Conservation (phyloP, 768 basidiomycete species). For the Kwoniella sp. region DNA sequence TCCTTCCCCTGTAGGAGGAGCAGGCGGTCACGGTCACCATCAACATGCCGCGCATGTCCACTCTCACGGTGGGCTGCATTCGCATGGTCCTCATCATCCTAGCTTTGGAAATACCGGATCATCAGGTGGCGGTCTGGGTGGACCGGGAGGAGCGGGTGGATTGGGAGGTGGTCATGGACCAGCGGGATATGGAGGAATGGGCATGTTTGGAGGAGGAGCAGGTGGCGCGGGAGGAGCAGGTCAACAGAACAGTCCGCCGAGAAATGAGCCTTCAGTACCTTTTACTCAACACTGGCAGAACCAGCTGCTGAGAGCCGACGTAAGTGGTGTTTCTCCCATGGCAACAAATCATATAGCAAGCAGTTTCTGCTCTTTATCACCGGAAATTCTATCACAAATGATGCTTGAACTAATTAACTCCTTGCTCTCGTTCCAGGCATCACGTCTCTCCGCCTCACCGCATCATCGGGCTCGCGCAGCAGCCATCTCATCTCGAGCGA, state of each 20-base stretch:
- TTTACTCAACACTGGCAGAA: constrained; percentile 88
- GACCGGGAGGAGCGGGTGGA: constrained; percentile 19
- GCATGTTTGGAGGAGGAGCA: constrained; percentile 24
- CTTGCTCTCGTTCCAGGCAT: constrained; percentile 63
- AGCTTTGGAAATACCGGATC: constrained; percentile 24
- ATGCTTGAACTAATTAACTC: not conserved
- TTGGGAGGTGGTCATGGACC: constrained; percentile 24
- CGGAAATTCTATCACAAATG: not conserved
- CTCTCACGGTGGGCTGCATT: constrained; percentile 16
- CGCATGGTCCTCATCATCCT: constrained; percentile 37
- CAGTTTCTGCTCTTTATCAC: not conserved
- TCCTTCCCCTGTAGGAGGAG: constrained; percentile 16
- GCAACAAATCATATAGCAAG: not conserved
- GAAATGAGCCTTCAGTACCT: constrained; percentile 38
- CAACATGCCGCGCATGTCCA: constrained; percentile 25
- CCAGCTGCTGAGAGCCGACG: constrained; percentile 89
- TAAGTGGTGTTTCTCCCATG: too few species aligned
- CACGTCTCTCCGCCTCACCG: constrained; percentile 79
- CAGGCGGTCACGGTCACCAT: constrained; percentile 28
- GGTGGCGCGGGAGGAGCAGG: constrained; percentile 5
- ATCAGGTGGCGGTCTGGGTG: constrained; percentile 8
- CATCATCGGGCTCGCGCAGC: constrained; percentile 95
- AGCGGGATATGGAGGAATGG: constrained; percentile 33
- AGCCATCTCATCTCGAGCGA: constrained; percentile 85
- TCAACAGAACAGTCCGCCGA: constrained; percentile 43